phyloP scores from a whole-genome alignment of 2,329 filamentous ascomycete species.

The Calycina herbarum region DNA sequence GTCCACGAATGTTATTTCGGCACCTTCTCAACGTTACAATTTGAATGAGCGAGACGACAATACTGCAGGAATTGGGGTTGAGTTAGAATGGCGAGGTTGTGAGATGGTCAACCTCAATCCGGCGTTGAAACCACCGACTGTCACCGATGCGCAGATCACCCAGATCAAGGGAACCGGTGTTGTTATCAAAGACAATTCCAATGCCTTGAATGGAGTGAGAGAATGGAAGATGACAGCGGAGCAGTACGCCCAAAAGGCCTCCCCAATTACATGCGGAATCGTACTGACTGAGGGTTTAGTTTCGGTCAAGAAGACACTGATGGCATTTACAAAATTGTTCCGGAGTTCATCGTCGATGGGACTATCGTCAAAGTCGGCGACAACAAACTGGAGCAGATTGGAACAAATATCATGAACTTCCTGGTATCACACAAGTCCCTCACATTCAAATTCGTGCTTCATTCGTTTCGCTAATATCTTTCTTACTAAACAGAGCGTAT shows the following conservation, averaged over 20 bases:
- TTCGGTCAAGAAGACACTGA: conserved; percentile 1
- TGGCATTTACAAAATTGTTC: not conserved
- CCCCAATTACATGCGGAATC: not conserved
- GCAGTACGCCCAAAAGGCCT: not conserved
- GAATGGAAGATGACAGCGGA: conserved; percentile 2
- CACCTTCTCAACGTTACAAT: not conserved
- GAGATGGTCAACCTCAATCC: not conserved
- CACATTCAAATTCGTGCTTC: not conserved
- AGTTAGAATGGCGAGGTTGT: not conserved
- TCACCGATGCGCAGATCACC: not conserved
- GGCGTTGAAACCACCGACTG: not conserved
- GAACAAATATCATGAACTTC: conserved; percentile 1
- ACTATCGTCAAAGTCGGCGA: not conserved
- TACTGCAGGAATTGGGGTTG: not conserved
- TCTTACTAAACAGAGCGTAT: not conserved
- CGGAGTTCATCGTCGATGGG: not conserved
- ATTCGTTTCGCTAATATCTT: not conserved
- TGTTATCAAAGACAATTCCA: not conserved
- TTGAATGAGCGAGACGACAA: not conserved
- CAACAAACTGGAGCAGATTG: not conserved
- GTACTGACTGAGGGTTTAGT: not conserved
- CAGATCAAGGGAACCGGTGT: not conserved
- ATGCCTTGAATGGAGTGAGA: not conserved
- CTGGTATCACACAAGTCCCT: not conserved
- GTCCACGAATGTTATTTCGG: not conserved